Percentiles rank a stretch among this genome's conserved stretches.
Conservation (phyloP, 2,329 filamentous ascomycete genomes). For the Penicillium rolfsii region DNA sequence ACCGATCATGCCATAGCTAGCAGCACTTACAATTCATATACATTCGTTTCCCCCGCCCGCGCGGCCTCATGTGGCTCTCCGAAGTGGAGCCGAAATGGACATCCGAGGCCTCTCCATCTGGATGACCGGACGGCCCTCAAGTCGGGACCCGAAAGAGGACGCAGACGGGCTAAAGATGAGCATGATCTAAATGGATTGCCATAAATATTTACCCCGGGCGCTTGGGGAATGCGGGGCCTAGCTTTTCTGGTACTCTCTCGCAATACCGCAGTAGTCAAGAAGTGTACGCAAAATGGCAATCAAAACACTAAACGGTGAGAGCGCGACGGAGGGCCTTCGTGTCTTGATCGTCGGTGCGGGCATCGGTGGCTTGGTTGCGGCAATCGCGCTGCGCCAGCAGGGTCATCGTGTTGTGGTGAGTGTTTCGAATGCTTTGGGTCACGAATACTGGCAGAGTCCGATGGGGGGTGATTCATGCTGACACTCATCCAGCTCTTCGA, state of each 20-base stretch:
- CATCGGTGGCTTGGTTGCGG: slow-evolving; percentile 39
- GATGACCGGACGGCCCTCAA: not conserved
- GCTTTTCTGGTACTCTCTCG: not conserved
- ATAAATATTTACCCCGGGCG: slow-evolving; percentile 4
- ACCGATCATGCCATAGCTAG: not conserved
- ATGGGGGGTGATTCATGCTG: not conserved
- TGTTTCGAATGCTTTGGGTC: not conserved
- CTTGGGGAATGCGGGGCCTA: not conserved
- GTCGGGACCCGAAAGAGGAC: not conserved
- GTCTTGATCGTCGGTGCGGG: slow-evolving; percentile 41
- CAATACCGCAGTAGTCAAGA: not conserved
- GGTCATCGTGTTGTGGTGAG: slow-evolving; percentile 52
- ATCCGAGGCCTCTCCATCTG: slow-evolving; percentile 2
- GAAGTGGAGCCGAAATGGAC: slow-evolving; percentile 35
- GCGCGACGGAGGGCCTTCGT: slow-evolving; percentile 24
- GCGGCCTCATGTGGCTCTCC: slow-evolving; percentile 2
- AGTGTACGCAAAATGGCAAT: slow-evolving; percentile 22
- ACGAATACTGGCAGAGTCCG: not conserved
- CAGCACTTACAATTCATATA: slow-evolving; percentile 13
- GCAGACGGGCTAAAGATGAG: not conserved
- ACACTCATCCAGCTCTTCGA: slow-evolving; percentile 53
- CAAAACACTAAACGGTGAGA: slow-evolving; percentile 15
- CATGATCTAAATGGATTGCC: not conserved
- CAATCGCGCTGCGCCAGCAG: slow-evolving; percentile 56
- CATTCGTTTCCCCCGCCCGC: slow-evolving; percentile 5